Evolutionary conservation across 768 basidiomycete genomes (phyloP).

Genomic region (Exidia glandulosa): DNA sequence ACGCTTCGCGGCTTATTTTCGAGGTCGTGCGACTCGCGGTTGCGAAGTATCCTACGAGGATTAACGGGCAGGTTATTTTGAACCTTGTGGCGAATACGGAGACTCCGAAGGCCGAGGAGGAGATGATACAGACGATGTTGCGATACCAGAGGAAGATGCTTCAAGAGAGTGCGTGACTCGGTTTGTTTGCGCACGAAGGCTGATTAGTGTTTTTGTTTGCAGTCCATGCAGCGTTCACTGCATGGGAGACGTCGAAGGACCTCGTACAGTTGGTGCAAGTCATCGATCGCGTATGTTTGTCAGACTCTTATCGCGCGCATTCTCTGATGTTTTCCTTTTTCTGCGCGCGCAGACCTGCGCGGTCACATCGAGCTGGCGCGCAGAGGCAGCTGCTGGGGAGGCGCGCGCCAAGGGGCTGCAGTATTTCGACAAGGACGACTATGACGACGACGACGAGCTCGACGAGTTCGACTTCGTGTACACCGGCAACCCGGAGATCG

Average conservation of each 20-base stretch:
- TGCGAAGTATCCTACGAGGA: not conserved
- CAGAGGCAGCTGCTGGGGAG: not conserved
- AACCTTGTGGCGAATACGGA: not conserved
- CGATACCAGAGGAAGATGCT: not conserved
- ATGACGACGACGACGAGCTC: too few relatives aligned
- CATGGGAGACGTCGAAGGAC: too few relatives aligned
- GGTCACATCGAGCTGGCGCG: not conserved
- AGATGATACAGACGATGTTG: not conserved
- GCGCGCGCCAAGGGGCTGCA: not conserved
- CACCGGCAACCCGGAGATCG: slow-evolving; percentile 3
- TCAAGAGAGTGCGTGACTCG: not conserved
- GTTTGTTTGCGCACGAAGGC: too few relatives aligned
- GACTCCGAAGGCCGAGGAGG: not conserved
- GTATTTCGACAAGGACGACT: not conserved
- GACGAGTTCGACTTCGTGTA: too few relatives aligned
- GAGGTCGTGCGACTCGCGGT: not conserved
- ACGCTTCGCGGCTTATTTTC: slow-evolving; percentile 2
- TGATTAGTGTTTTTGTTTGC: not conserved
- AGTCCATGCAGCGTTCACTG: too few relatives aligned
- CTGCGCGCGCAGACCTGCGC: not conserved
- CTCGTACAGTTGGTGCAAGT: too few relatives aligned
- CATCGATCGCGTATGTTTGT: too few relatives aligned
- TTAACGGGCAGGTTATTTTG: not conserved
- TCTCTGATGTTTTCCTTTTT: not conserved
- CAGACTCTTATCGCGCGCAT: too few relatives aligned